Conservation (phyloP, 805 yeast genomes). For the Candida arabinofermentans region DNA sequence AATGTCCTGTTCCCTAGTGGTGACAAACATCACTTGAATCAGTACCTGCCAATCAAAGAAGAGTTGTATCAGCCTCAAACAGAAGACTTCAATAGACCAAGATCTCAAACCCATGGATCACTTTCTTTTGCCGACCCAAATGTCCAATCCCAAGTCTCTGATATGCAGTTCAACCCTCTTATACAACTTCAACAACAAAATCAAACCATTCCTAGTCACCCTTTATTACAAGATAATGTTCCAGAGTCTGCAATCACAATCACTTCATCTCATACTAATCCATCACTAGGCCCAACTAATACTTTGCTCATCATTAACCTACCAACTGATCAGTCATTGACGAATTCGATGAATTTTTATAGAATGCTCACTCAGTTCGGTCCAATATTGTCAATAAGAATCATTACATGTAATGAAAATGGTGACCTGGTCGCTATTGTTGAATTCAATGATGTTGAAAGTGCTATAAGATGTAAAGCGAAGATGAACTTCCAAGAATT, state of each 20-base stretch:
- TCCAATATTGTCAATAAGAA: slow-evolving; percentile 52
- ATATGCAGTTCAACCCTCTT: slow-evolving; percentile 10
- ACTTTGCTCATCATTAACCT: slow-evolving; percentile 76
- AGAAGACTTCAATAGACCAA: slow-evolving; percentile 30
- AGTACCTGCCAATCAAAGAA: slow-evolving; percentile 24
- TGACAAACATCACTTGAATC: slow-evolving; percentile 25
- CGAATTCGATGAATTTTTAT: slow-evolving; percentile 51
- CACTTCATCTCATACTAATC: slow-evolving; percentile 70
- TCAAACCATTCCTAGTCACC: slow-evolving; percentile 6
- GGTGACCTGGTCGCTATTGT: slow-evolving; percentile 50
- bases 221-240: slow-evolving; percentile 49
- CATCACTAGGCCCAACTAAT: slow-evolving; percentile 70
- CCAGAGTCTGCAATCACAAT: slow-evolving; percentile 56
- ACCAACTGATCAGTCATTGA: slow-evolving; percentile 41
- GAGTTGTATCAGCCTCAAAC: slow-evolving; percentile 9
- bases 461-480: slow-evolving; percentile 77
- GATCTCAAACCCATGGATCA: slow-evolving; percentile 38
- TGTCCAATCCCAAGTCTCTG: slow-evolving; percentile 6
- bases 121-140: slow-evolving; percentile 9
- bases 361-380: slow-evolving; percentile 60
- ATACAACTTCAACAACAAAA: slow-evolving; percentile 1
- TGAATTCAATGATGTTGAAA: slow-evolving; percentile 67
- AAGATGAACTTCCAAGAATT: slow-evolving; percentile 79
- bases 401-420: slow-evolving; percentile 40
- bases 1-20: slow-evolving; percentile 25